phyloP scores from a whole-genome alignment of 805 yeast genomes.

The Yarrowia sp. region DNA sequence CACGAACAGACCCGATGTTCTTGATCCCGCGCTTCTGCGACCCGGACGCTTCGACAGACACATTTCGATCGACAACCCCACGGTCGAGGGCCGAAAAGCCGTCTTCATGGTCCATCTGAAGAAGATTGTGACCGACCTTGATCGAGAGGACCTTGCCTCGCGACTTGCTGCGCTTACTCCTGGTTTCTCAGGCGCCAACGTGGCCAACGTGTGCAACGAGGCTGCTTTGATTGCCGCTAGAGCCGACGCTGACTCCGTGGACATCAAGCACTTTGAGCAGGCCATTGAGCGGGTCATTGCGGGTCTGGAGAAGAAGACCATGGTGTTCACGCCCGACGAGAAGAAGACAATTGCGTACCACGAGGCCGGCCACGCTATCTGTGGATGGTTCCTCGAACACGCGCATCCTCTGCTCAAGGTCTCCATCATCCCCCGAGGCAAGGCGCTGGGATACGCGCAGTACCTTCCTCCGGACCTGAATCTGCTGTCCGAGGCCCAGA shows the following conservation, averaged over 20 bases:
- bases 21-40: slow-evolving; percentile 89
- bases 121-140: slow-evolving; percentile 60
- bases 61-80: slow-evolving; percentile 87
- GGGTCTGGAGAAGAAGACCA: slow-evolving; percentile 88
- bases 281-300: slow-evolving; percentile 98
- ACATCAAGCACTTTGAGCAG: slow-evolving; percentile 79
- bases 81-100: slow-evolving; percentile 89
- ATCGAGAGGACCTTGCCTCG: slow-evolving; percentile 65
- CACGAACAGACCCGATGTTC: slow-evolving; percentile 91
- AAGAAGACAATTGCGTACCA: slow-evolving; percentile 91
- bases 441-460: slow-evolving; percentile 96
- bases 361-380: slow-evolving; percentile 98
- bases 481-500: slow-evolving; percentile 70
- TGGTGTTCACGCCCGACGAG: slow-evolving; percentile 79
- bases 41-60: slow-evolving; percentile 98
- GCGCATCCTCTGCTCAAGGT: slow-evolving; percentile 96
- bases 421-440: slow-evolving; percentile 94
- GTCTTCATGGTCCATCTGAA: slow-evolving; percentile 83
- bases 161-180: slow-evolving; percentile 94
- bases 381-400: slow-evolving; percentile 90
- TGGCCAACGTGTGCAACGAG: slow-evolving; percentile 95
- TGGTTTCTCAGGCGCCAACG: slow-evolving; percentile 98
- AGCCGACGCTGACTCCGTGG: slow-evolving; percentile 65
- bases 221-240: slow-evolving; percentile 97
- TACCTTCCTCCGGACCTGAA: slow-evolving; percentile 92